Conservation (phyloP, 2,329 filamentous ascomycete species). For the Talaromyces atroroseus region DNA sequence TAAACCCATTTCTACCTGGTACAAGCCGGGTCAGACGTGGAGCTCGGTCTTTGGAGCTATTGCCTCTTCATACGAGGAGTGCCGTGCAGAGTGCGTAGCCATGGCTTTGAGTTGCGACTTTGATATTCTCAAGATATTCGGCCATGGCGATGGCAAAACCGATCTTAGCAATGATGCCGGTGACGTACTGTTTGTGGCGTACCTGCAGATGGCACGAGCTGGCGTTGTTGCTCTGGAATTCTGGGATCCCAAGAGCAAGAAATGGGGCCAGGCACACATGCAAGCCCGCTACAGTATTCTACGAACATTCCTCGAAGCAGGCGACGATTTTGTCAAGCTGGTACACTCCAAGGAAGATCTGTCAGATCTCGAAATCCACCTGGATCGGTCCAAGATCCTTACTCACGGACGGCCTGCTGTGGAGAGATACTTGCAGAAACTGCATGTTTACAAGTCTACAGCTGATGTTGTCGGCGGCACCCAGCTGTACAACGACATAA, state of each 20-base stretch:
- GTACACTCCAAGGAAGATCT: slow-evolving; percentile 69
- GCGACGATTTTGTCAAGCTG: slow-evolving; percentile 80
- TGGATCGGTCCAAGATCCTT: slow-evolving; percentile 83
- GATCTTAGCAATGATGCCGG: slow-evolving; percentile 73
- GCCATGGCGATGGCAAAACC: slow-evolving; percentile 70
- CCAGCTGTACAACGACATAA: slow-evolving; percentile 77
- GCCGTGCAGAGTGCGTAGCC: slow-evolving; percentile 86
- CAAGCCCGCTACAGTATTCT: slow-evolving; percentile 88
- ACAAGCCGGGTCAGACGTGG: slow-evolving; percentile 94
- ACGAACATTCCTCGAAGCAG: slow-evolving; percentile 68
- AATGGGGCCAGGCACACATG: slow-evolving; percentile 91
- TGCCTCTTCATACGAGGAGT: slow-evolving; percentile 88
- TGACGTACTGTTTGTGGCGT: slow-evolving; percentile 80
- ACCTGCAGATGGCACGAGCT: slow-evolving; percentile 91
- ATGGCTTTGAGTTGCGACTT: slow-evolving; percentile 91
- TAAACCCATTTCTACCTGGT: slow-evolving; percentile 77
- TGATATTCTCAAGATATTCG: slow-evolving; percentile 81
- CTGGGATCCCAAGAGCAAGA: slow-evolving; percentile 85
- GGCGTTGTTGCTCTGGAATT: slow-evolving; percentile 83
- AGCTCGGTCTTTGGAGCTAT: slow-evolving; percentile 84
- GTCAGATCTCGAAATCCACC: slow-evolving; percentile 71
- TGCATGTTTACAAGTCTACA: slow-evolving; percentile 88
- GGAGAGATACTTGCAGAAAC: slow-evolving; percentile 78
- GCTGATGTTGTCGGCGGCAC: slow-evolving; percentile 75
- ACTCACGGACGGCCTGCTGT: slow-evolving; percentile 77